Evolutionary conservation across 371 early-diverging fungal genomes (phyloP), one percentile per base, ranked within the genome.

Genomic region (Mortierella polycephala): DNA sequence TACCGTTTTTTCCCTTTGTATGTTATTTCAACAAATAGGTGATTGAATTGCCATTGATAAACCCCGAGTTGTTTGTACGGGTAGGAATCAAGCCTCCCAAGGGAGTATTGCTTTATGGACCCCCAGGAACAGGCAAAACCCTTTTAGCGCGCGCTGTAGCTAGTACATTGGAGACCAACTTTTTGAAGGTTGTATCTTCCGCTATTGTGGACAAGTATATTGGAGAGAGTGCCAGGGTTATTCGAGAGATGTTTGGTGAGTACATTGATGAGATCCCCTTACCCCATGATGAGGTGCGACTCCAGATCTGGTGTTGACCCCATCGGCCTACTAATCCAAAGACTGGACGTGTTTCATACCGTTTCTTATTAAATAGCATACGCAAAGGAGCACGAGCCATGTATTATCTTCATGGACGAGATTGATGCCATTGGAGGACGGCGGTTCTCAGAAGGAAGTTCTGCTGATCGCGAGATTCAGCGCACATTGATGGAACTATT

Each of bases 351-450:
- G 30, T 30, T 30, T 30, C 99, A 99, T 83, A 99, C 99, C 84
- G 99, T 1, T 68, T 8, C 30, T 30, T 30, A 30, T 30, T 30
- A 30, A 30, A 30, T 60, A 92, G 95, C 94, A 0, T 99, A 99
- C 84, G 99, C 99, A 49, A 94, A 93, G 76, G 96, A 97, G 70
- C 99, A 98, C 82, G 98, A 98, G 71, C 99, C 99, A n/a, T 99
- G 99, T 86, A 98, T 99, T 75, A 99, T 99, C 60, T 99, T 99
- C 83, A 97, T 99, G 98, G 99, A 99, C 84, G 99, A 99, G 85
- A 99, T 99, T 75, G 99, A 99, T 88, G 99, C 99, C 45, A 99
- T 99, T 86, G 99, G 99, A 82, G 99, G 99, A 9, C 93, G 99
- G 67, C 91, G 99, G 64, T 99, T 99, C 85, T 96, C 97, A 9